Percentiles rank a stretch among this genome's conserved stretches.
phyloP scores from a whole-genome alignment of 345 rosid species.

The Heritiera littoralis region DNA sequence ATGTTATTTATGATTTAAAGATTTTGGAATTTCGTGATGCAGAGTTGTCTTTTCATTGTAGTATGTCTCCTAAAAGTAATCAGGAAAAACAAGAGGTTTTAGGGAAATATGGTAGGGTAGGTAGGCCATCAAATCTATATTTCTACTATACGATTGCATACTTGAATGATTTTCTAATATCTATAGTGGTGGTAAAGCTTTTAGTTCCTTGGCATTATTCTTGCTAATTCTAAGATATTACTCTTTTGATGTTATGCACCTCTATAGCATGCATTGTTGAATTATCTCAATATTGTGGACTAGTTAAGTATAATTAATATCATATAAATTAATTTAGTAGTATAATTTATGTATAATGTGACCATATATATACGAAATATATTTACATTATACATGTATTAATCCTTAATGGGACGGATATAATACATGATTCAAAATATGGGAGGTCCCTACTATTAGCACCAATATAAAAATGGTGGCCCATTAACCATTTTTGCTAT shows the following conservation, averaged over 20 bases:
- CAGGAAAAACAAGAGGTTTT: background rate
- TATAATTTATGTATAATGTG: too few species aligned
- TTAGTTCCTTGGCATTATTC: background rate
- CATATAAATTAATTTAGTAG: too few species aligned
- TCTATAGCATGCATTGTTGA: background rate
- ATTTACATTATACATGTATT: too few species aligned
- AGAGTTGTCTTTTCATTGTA: background rate
- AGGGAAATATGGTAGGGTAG: background rate
- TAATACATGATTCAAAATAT: too few species aligned
- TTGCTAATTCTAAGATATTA: constrained; percentile 11
- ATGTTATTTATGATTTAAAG: background rate
- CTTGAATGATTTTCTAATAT: background rate
- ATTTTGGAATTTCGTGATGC: background rate
- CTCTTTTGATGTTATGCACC: constrained; percentile 9
- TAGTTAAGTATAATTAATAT: too few species aligned
- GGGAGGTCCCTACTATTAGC: too few species aligned
- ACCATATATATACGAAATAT: too few species aligned
- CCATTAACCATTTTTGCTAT: too few species aligned
- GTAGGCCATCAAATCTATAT: background rate
- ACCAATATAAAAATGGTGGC: too few species aligned
- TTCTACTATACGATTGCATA: background rate
- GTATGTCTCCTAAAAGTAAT: background rate
- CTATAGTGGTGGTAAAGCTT: background rate
- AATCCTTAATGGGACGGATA: too few species aligned
- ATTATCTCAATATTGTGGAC: too few species aligned